These are phyloP conservation scores for Emiliania huxleyi DNA, from an alignment of 78 protist species.

Conservation along the genomic window DNA sequence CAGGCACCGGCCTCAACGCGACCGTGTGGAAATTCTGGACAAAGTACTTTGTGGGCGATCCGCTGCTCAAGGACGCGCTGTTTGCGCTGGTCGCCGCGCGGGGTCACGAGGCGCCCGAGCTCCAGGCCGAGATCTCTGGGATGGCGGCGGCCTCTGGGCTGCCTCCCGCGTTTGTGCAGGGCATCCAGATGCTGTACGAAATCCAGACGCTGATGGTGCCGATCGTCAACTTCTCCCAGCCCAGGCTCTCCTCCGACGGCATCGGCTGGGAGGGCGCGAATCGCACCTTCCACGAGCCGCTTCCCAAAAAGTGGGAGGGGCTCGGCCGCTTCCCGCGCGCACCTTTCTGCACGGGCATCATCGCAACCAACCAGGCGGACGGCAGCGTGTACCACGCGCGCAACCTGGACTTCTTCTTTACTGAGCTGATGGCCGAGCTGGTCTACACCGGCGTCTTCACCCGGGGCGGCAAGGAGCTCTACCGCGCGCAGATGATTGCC, in stretches of 20 bases:
- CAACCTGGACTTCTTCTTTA: not conserved
- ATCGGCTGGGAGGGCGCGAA: no score
- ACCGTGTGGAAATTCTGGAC: not conserved
- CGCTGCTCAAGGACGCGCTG: not conserved
- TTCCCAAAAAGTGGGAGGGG: not conserved
- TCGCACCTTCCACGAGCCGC: not conserved
- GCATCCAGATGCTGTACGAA: no score
- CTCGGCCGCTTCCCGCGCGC: not conserved
- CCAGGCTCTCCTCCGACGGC: no score
- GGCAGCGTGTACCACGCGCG: constrained; percentile 4
- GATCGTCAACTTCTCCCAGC: no score
- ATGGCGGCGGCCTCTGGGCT: not conserved
- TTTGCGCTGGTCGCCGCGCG: not conserved
- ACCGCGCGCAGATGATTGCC: constrained; percentile 8
- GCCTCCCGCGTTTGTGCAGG: no score
- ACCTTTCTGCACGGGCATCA: constrained; percentile 17
- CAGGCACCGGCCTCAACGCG: not conserved
- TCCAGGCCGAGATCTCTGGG: not conserved
- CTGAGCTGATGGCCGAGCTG: not conserved
- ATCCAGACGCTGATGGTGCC: no score
- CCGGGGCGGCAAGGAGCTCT: not conserved
- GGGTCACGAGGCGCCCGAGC: not conserved
- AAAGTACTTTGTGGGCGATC: not conserved
- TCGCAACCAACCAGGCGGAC: not conserved
- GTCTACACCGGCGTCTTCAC: constrained; percentile 1